phyloP scores from a whole-genome alignment of 148 eudicot species.

The Camellia lanceoleosa region DNA sequence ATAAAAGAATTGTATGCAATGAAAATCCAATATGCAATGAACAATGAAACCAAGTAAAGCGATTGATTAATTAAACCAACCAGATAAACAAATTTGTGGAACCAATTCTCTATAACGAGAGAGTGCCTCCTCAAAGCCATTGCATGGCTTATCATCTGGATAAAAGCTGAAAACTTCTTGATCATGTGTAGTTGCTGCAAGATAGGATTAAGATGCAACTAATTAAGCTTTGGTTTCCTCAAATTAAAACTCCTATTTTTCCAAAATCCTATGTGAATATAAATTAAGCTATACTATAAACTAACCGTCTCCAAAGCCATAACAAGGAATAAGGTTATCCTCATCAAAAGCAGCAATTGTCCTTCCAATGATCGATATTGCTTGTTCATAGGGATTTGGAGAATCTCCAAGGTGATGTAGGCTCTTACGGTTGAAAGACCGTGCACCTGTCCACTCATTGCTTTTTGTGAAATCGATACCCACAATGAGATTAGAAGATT shows the following conservation, averaged over 20 bases:
- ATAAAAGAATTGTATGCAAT: neutral
- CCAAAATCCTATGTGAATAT: no score
- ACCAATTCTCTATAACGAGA: slow-evolving; percentile 35
- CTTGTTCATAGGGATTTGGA: slow-evolving; percentile 38
- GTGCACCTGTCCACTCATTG: slow-evolving; percentile 38
- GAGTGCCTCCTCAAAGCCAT: slow-evolving; percentile 39
- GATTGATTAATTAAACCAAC: slow-evolving; percentile 5
- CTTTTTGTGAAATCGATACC: slow-evolving; percentile 43
- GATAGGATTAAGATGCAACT: neutral
- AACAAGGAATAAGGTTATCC: slow-evolving; percentile 42
- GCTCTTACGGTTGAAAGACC: slow-evolving; percentile 27
- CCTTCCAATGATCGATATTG: slow-evolving; percentile 38
- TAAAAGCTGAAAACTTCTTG: slow-evolving; percentile 41
- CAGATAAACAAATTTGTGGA: slow-evolving; percentile 31
- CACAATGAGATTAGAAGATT: slow-evolving; percentile 40
- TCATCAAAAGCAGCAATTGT: slow-evolving; percentile 36
- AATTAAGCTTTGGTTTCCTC: neutral
- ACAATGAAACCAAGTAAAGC: neutral
- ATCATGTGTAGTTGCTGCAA: slow-evolving; percentile 37
- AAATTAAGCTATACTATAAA: neutral
- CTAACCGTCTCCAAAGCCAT: slow-evolving; percentile 39
- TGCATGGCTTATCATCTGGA: slow-evolving; percentile 25
- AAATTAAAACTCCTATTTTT: neutral
- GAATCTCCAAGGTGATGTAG: slow-evolving; percentile 31
- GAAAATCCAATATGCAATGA: neutral